Base-by-base conservation (phyloP, 2,329 filamentous ascomycete species). In the Microdochium bolleyi region DNA sequence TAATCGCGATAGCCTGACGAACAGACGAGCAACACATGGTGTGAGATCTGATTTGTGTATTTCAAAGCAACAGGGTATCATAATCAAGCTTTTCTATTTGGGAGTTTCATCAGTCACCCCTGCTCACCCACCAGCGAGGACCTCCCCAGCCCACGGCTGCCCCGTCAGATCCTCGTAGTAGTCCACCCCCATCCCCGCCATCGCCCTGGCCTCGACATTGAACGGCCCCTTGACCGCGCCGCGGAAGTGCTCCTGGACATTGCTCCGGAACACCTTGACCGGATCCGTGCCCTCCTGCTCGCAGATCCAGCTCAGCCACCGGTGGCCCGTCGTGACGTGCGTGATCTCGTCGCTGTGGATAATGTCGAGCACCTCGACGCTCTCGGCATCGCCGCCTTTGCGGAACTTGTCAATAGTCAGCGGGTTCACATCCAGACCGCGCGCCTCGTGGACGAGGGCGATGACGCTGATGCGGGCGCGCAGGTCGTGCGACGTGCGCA, bases 291-390 rank as follows among this genome's bases (percentile, higher is more conserved):
- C 67, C 58, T 75, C 73, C 48, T 74, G 67, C 27, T 67, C 62
- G 50, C 73, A 75, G 22, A 75, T 74, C 73, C 73, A 75, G 2
- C 65, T 70, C 38, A 75, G 53, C 73, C 73, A 75, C 32, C 73
- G 60, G 54, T 75, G 72, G 3, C 73, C 73, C 3, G 73, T 74
- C 0, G 73, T 75, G 21, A 75, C 73, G 55, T 75, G 73, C 0
- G 73, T 75, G 44, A 75, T 74, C 57, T 75, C 73, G 48, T 75
- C 73, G 50, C 73, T 74, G 51, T 75, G 73, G 30, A 75, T 75
- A 22, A 75, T 61, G 34, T 69, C 68, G 52, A 75, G 55, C 2
- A 62, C 61, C 10, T 69, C 63, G 14, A 74, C 72, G 50, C 72
- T 75, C 49, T 75, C 71, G 9, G 34, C 41, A 44, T 75, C 73